phyloP scores from a whole-genome alignment of 306 rosid genomes.

The Sphenostylis stenocarpa region DNA sequence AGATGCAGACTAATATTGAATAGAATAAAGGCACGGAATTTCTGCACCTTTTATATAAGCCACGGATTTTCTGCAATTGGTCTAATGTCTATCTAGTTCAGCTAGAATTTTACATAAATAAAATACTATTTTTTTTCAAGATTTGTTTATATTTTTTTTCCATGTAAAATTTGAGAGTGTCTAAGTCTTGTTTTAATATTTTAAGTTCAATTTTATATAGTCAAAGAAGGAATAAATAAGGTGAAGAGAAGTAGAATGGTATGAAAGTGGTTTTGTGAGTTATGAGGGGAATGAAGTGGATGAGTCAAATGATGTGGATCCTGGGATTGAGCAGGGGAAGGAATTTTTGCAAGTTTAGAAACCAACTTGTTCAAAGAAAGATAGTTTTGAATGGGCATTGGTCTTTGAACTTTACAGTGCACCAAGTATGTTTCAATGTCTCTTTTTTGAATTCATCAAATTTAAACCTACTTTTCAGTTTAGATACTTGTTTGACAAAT shows the following conservation, averaged over 20 bases:
- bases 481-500: not conserved
- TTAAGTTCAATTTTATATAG: no score
- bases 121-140: not conserved
- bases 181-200: no score
- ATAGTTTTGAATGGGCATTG: constrained; percentile 14
- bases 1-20: not conserved
- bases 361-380: constrained; percentile 29
- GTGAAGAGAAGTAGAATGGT: not conserved
- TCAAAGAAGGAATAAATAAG: not conserved
- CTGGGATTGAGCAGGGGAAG: not conserved
- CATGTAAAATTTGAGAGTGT: no score
- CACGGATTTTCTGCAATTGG: not conserved
- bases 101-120: not conserved
- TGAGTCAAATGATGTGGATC: constrained; percentile 32
- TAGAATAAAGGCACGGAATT: no score
- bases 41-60: no score
- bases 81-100: not conserved
- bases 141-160: no score
- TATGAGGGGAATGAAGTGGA: constrained; percentile 19
- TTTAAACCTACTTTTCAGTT: constrained; percentile 8
- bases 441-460: not conserved
- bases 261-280: constrained; percentile 14
- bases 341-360: constrained; percentile 12
- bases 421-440: constrained; percentile 13
- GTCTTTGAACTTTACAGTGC: constrained; percentile 7